These are phyloP conservation scores for Cylindrotheca fusiformis DNA, from an alignment of 108 stramenopile genomes.

Conservation along the genomic window DNA sequence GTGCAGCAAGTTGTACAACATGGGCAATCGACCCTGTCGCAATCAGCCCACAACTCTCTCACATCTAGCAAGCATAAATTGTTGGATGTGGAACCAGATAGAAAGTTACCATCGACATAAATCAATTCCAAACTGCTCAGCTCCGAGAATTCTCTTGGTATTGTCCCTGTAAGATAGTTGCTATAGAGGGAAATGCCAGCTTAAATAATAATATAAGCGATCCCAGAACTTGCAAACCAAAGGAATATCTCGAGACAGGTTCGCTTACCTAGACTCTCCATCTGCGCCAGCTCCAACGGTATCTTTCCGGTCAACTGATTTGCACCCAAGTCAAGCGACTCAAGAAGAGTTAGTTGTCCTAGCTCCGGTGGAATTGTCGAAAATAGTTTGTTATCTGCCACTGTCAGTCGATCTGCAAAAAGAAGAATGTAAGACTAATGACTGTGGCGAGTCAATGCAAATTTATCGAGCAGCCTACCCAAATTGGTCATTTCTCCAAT, in stretches of 20 bases:
- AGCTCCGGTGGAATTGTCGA: slow-evolving; percentile 39
- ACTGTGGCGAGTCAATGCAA: not conserved
- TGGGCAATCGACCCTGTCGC: slow-evolving; percentile 18
- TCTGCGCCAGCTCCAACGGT: slow-evolving; percentile 13
- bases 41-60: slow-evolving; percentile 36
- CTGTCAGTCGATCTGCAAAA: slow-evolving; percentile 7
- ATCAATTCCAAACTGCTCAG: slow-evolving; percentile 29
- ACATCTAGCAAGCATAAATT: slow-evolving; percentile 21
- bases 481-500: slow-evolving; percentile 5
- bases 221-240: not conserved
- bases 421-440: not conserved
- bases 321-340: slow-evolving; percentile 23
- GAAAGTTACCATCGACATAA: slow-evolving; percentile 37
- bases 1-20: slow-evolving; percentile 34
- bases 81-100: slow-evolving; percentile 20
- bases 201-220: not conserved
- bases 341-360: slow-evolving; percentile 28
- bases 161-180: slow-evolving; percentile 37
- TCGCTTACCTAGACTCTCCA: slow-evolving; percentile 11
- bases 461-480: not conserved
- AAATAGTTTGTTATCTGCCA: slow-evolving; percentile 35
- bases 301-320: slow-evolving; percentile 37
- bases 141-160: slow-evolving; percentile 32
- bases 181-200: slow-evolving; percentile 29
- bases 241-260: not conserved